These are phyloP conservation scores for Solanum clarkiae DNA, from an alignment of 257 asterid species.

Conservation along the genomic window DNA sequence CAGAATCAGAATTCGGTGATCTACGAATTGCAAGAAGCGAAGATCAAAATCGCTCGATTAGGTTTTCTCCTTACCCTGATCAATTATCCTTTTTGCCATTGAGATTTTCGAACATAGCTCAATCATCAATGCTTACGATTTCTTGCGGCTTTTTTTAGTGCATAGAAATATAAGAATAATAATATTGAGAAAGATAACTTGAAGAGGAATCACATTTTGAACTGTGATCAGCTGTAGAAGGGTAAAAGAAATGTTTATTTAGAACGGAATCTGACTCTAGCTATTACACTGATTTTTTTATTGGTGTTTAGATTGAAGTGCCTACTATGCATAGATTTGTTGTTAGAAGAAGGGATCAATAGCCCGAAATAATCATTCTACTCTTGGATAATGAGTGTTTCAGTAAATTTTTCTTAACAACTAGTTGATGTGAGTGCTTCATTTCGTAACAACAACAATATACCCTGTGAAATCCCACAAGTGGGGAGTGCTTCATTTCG, in stretches of 20 bases:
- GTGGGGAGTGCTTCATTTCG: background rate
- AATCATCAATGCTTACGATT: background rate
- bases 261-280: background rate
- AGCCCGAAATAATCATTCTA: background rate
- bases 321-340: background rate
- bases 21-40: constrained; percentile 40
- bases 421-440: background rate
- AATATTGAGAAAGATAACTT: background rate
- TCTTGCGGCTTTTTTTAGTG: background rate
- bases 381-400: background rate
- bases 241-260: background rate
- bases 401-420: background rate
- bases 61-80: constrained; percentile 22
- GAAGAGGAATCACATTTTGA: background rate
- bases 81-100: background rate
- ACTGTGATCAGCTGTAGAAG: background rate
- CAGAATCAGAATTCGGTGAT: constrained; percentile 15
- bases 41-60: constrained; percentile 55
- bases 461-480: too few relatives aligned
- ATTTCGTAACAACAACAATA: background rate
- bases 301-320: background rate
- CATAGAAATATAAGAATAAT: background rate
- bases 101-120: background rate
- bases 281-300: background rate
- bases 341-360: background rate